A percentile compares a stretch with the other conserved stretches of the same genome.
Evolutionary conservation across 2,329 filamentous ascomycete species (phyloP).

Genomic region (Aspergillus niger): DNA sequence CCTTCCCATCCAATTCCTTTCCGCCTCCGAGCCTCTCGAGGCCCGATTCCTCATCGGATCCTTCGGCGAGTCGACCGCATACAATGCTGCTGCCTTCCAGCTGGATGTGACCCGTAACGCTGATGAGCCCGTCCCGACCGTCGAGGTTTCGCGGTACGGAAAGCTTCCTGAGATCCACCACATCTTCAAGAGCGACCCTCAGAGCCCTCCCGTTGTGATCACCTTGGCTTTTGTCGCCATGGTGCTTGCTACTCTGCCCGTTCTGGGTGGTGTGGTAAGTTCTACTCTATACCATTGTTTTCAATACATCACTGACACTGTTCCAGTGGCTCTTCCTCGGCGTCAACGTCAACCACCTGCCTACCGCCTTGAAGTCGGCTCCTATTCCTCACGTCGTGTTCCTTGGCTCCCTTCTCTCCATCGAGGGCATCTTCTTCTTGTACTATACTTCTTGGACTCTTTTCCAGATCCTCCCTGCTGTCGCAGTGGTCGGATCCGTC

Average conservation of each 20-base stretch:
- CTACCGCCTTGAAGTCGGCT: slow-evolving; percentile 72
- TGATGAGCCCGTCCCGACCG: slow-evolving; percentile 59
- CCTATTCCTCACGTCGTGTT: slow-evolving; percentile 82
- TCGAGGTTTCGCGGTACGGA: slow-evolving; percentile 78
- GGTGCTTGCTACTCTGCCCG: slow-evolving; percentile 72
- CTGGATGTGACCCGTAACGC: slow-evolving; percentile 67
- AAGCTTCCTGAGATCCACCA: slow-evolving; percentile 85
- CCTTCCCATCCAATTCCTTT: slow-evolving; percentile 78
- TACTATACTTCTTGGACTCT: slow-evolving; percentile 94
- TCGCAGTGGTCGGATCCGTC: slow-evolving; percentile 66
- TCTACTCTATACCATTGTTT: neutral
- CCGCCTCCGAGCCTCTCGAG: slow-evolving; percentile 66
- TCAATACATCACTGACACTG: slow-evolving; percentile 12
- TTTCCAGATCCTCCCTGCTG: slow-evolving; percentile 81
- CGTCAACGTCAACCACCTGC: slow-evolving; percentile 77
- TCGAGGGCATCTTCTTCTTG: slow-evolving; percentile 90
- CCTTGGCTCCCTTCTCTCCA: slow-evolving; percentile 79
- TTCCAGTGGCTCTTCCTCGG: slow-evolving; percentile 76
- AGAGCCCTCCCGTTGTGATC: slow-evolving; percentile 77
- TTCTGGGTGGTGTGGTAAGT: slow-evolving; percentile 70
- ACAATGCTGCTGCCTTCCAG: slow-evolving; percentile 71
- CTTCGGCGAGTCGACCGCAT: slow-evolving; percentile 72
- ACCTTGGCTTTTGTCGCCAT: slow-evolving; percentile 75
- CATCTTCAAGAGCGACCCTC: slow-evolving; percentile 78
- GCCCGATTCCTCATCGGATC: slow-evolving; percentile 85